Conservation (phyloP, 2,329 filamentous ascomycete species). For the Dendryphion nanum region DNA sequence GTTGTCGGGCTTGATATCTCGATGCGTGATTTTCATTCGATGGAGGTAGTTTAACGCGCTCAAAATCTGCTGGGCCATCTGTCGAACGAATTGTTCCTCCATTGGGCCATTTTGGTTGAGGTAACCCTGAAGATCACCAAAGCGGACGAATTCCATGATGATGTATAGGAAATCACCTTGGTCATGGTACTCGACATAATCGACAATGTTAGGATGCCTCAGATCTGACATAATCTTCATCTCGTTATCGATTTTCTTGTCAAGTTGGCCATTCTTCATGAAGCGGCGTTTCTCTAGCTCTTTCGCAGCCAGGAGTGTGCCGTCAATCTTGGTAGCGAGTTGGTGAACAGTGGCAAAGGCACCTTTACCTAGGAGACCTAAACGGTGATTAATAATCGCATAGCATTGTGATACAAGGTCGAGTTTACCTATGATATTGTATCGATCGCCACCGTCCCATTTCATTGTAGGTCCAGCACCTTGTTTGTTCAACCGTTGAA, state of each 20-base stretch:
- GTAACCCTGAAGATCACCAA: conserved; percentile 78
- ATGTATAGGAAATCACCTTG: conserved; percentile 82
- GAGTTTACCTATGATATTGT: conserved; percentile 65
- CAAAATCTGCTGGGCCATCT: conserved; percentile 73
- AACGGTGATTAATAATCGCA: neutral
- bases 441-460: conserved; percentile 77
- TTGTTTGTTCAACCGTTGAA: conserved; percentile 23
- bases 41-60: conserved; percentile 86
- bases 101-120: conserved; percentile 63
- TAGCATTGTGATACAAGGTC: neutral
- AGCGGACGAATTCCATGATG: conserved; percentile 90
- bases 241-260: conserved; percentile 93
- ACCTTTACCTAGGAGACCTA: conserved; percentile 78
- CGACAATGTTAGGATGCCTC: conserved; percentile 84
- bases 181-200: conserved; percentile 86
- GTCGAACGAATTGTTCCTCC: conserved; percentile 65
- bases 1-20: conserved; percentile 99
- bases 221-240: conserved; percentile 92
- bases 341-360: conserved; percentile 95
- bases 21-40: conserved; percentile 84
- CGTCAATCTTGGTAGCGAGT: conserved; percentile 81
- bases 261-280: conserved; percentile 86
- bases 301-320: conserved; percentile 83
- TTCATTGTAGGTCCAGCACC: conserved; percentile 60
- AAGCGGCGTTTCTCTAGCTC: conserved; percentile 91